Percentiles rank a stretch among this genome's conserved stretches.
Conservation (phyloP, 1,284 basidiomycete genomes). For the Cryptococcus sp. region DNA sequence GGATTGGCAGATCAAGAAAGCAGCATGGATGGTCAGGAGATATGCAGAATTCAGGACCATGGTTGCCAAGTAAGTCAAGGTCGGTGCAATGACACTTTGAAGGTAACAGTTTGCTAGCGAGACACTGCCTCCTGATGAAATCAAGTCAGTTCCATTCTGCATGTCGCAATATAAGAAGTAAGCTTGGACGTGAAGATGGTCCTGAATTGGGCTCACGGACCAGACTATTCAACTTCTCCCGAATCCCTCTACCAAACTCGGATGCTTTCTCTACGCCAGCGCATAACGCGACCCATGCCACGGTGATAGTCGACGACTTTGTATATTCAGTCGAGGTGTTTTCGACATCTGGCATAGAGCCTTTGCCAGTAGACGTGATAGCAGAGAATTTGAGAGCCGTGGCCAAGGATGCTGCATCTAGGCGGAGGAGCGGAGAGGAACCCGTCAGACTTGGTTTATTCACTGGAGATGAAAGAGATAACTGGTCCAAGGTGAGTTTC, state of each 20-base stretch:
- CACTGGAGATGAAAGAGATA: slow-evolving; percentile 74
- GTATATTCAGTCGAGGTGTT: slow-evolving; percentile 74
- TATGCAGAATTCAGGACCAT: slow-evolving; percentile 73
- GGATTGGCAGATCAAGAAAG: slow-evolving; percentile 78
- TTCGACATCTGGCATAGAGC: slow-evolving; percentile 40
- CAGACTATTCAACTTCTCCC: slow-evolving; percentile 70
- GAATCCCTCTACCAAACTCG: slow-evolving; percentile 63
- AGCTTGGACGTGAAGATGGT: slow-evolving; percentile 21
- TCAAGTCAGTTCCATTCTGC: slow-evolving; percentile 54
- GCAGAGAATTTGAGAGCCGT: slow-evolving; percentile 63
- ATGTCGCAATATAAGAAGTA: slow-evolving; percentile 57
- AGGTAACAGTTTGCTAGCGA: slow-evolving; percentile 42
- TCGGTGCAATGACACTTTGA: neutral
- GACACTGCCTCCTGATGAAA: slow-evolving; percentile 54
- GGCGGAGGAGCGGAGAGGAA: slow-evolving; percentile 56
- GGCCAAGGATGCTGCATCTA: slow-evolving; percentile 62
- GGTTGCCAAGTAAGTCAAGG: slow-evolving; percentile 41
- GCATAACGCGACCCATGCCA: slow-evolving; percentile 59
- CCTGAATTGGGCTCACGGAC: slow-evolving; percentile 1
- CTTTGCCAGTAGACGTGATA: slow-evolving; percentile 54
- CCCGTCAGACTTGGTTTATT: slow-evolving; percentile 66
- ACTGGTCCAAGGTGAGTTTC: slow-evolving; percentile 68
- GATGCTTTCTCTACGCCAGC: slow-evolving; percentile 59
- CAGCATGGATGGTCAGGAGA: slow-evolving; percentile 75
- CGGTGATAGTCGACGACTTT: slow-evolving; percentile 74